These are phyloP conservation scores for Arctium minus DNA, from an alignment of 129 eudicot species.

Conservation along the genomic window DNA sequence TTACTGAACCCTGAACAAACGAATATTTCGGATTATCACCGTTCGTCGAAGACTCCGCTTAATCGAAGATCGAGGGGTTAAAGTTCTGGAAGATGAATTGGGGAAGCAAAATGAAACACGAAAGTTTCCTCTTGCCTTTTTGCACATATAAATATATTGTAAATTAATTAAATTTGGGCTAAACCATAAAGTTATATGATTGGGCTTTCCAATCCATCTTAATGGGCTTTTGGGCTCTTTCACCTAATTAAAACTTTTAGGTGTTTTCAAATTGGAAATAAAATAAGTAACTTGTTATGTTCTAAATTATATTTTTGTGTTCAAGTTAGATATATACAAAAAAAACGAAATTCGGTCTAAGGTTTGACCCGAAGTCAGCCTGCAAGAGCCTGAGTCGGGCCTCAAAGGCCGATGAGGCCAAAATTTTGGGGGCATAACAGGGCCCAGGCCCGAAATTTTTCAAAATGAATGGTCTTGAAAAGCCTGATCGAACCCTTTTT, in stretches of 20 bases:
- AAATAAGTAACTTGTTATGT: too few relatives aligned
- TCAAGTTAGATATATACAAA: too few relatives aligned
- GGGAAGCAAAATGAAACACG: not conserved
- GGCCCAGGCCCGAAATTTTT: too few relatives aligned
- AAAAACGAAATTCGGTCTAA: too few relatives aligned
- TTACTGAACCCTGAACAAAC: not conserved
- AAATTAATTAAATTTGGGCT: not conserved
- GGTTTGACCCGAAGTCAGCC: not conserved
- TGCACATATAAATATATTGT: not conserved
- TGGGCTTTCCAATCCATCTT: not conserved
- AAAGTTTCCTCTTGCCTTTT: not conserved
- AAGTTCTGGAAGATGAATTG: not conserved
- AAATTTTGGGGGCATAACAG: too few relatives aligned
- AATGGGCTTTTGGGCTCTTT: not conserved
- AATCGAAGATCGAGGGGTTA: not conserved
- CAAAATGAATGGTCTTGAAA: too few relatives aligned
- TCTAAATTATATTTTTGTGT: too few relatives aligned
- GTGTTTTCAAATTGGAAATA: too few relatives aligned
- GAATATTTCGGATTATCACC: not conserved
- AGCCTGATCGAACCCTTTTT: too few relatives aligned
- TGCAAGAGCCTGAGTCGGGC: not conserved
- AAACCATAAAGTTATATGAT: not conserved
- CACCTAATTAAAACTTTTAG: too few relatives aligned
- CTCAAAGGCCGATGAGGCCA: too few relatives aligned
- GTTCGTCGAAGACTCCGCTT: not conserved